These are phyloP conservation scores for Pythium sp. DNA, from an alignment of 352 stramenopile genomes.

Conservation along the genomic window DNA sequence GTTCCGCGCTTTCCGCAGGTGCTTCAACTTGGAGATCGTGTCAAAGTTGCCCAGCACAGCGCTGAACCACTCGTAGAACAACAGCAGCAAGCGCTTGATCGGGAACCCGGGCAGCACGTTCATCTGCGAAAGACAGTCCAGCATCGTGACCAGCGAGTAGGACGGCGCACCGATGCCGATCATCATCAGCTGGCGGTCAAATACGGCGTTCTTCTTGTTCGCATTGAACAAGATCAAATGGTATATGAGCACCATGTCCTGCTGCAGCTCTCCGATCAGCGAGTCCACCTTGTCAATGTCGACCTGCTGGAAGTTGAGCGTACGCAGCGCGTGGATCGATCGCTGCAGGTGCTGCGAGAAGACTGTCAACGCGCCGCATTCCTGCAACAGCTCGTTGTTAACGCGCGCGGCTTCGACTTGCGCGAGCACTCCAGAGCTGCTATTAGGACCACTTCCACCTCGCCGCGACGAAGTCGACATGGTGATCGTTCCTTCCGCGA, in stretches of 20 bases:
- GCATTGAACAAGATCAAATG: constrained; percentile 74
- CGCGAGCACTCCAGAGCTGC: constrained; percentile 15
- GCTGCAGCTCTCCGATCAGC: constrained; percentile 66
- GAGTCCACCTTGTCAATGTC: constrained; percentile 63
- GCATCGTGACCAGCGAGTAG: constrained; percentile 60
- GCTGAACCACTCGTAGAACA: constrained; percentile 70
- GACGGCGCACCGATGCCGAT: constrained; percentile 56
- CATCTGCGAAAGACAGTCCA: constrained; percentile 70
- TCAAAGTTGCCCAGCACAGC: constrained; percentile 52
- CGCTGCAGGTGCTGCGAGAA: constrained; percentile 61
- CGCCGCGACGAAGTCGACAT: constrained; percentile 9
- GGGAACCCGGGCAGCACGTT: constrained; percentile 74
- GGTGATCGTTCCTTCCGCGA: constrained; percentile 52
- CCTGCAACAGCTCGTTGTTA: constrained; percentile 74
- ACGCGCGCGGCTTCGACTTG: constrained; percentile 53
- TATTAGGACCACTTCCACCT: constrained; percentile 9
- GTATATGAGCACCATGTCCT: constrained; percentile 79
- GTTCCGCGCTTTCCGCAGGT: constrained; percentile 38
- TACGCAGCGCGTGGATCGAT: constrained; percentile 63
- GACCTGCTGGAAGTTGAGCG: constrained; percentile 72
- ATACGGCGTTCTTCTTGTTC: constrained; percentile 56
- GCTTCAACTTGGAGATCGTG: constrained; percentile 54
- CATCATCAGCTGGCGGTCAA: constrained; percentile 68
- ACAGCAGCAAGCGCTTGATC: constrained; percentile 72
- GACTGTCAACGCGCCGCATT: constrained; percentile 64